Evolutionary conservation across 2,329 filamentous ascomycete genomes (phyloP).

Genomic region (Blastomyces percursus): DNA sequence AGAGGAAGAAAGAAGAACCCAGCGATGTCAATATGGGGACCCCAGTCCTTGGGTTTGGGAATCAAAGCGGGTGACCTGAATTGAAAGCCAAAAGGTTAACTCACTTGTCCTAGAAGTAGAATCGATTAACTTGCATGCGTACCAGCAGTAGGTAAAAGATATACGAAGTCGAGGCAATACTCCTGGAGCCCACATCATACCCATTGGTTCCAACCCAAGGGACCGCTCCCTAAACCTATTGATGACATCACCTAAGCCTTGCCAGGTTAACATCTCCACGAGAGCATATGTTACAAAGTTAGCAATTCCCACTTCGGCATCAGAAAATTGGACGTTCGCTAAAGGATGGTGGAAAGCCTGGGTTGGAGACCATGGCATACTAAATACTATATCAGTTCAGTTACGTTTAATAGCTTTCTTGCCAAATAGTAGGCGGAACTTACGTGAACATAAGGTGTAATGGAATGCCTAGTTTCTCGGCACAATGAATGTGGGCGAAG

Average conservation of each 20-base stretch:
- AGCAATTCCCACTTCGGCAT: constrained; percentile 63
- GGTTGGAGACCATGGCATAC: constrained; percentile 84
- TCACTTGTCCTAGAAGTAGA: neutral
- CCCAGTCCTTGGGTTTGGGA: constrained; percentile 71
- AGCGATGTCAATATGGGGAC: constrained; percentile 56
- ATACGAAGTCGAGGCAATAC: constrained; percentile 64
- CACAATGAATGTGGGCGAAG: constrained; percentile 69
- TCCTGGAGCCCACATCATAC: constrained; percentile 70
- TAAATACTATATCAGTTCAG: constrained; percentile 22
- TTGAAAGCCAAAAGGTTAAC: neutral
- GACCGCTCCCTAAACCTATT: constrained; percentile 71
- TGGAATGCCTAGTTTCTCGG: constrained; percentile 65
- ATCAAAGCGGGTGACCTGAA: constrained; percentile 59
- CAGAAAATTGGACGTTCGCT: constrained; percentile 66
- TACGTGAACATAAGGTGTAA: constrained; percentile 82
- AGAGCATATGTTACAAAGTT: constrained; percentile 77
- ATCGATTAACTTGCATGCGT: constrained; percentile 8
- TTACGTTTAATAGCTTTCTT: neutral
- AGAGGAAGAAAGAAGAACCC: constrained; percentile 68
- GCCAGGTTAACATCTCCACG: constrained; percentile 88
- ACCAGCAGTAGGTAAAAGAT: constrained; percentile 87
- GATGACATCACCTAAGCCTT: constrained; percentile 81
- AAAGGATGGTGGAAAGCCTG: constrained; percentile 77
- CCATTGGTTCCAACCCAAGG: constrained; percentile 65
- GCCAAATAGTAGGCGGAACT: constrained; percentile 24